phyloP scores from a whole-genome alignment of 2,329 filamentous ascomycete species.

The Colletotrichum horii region DNA sequence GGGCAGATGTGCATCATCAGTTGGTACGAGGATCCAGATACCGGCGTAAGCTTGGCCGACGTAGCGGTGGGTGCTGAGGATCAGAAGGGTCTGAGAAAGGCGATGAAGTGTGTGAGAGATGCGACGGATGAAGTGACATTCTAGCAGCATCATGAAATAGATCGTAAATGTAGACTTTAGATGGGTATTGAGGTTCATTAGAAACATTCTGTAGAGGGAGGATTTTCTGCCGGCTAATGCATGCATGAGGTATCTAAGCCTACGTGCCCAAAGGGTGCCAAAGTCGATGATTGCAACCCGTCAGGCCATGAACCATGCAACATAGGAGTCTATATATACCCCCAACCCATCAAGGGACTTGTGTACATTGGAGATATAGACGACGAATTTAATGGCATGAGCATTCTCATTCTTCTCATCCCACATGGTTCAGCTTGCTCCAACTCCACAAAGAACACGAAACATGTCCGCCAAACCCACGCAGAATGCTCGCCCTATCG shows the following conservation, averaged over 20 bases:
- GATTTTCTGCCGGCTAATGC: neutral
- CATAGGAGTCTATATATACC: too few species aligned
- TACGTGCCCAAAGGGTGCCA: neutral
- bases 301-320: too few species aligned
- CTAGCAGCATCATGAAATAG: slow-evolving; percentile 8
- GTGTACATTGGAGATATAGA: too few species aligned
- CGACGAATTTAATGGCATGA: too few species aligned
- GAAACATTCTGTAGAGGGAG: neutral
- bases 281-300: too few species aligned
- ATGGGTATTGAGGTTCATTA: neutral
- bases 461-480: neutral
- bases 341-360: too few species aligned
- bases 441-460: neutral
- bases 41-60: slow-evolving; percentile 30
- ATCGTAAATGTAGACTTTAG: neutral
- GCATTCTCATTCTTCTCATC: too few species aligned
- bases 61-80: slow-evolving; percentile 34
- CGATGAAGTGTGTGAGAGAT: slow-evolving; percentile 29
- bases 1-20: slow-evolving; percentile 34
- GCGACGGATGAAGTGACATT: slow-evolving; percentile 33
- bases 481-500: neutral
- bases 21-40: slow-evolving; percentile 36
- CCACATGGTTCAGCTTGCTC: neutral
- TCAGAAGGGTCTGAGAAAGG: slow-evolving; percentile 22
- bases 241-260: neutral